Evolutionary conservation across 2,329 filamentous ascomycete genomes (phyloP), one percentile per base, ranked within the genome.

Genomic region (Arthroderma sp.): DNA sequence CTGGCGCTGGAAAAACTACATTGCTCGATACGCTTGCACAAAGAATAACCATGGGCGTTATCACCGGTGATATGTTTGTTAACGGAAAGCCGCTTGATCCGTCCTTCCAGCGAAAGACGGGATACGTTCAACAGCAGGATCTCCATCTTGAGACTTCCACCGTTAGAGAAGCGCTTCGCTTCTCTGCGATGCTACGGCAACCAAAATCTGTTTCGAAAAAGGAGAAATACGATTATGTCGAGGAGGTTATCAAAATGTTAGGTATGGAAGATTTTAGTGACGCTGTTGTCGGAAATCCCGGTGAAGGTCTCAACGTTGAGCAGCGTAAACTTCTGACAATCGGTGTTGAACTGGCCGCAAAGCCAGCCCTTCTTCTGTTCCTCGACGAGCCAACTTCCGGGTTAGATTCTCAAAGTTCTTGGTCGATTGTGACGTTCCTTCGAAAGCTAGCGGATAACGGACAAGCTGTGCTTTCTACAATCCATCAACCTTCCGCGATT

Each of bases 351-450:
- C 73, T 96, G 22, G 88, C 86, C 30, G 88, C 88, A 3, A 94
- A 89, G 67, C 88, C 88, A 3, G 79, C 83, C 27, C 71, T 94
- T 44, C 71, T 94, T 44, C 74, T 94, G 31, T 94, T 94, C 66
- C 77, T 94, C 39, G 88, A 95, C 55, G 88, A 94, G 61, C 88
- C 88, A 9, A 94, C 87, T 2, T 93, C 86, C 36, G 88, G 88
- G 67, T 77, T 94, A 4, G 88, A 94, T 61, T 85, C 79, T 49
- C 87, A 94, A 63, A 91, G 84, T 2, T 88, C 86, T 1, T 94
- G 85, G 86, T 82, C 86, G 50, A 94, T 94, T 57, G 74, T 85
- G 42, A 78, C 82, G 54, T 75, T 94, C 22, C 73, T 95, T 34
- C 81, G 89, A 62, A 93, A 89, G 66, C 71, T 95, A 32, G 85